Conservation (phyloP, 1,284 basidiomycete species). For the Leccinum pachyderme region DNA sequence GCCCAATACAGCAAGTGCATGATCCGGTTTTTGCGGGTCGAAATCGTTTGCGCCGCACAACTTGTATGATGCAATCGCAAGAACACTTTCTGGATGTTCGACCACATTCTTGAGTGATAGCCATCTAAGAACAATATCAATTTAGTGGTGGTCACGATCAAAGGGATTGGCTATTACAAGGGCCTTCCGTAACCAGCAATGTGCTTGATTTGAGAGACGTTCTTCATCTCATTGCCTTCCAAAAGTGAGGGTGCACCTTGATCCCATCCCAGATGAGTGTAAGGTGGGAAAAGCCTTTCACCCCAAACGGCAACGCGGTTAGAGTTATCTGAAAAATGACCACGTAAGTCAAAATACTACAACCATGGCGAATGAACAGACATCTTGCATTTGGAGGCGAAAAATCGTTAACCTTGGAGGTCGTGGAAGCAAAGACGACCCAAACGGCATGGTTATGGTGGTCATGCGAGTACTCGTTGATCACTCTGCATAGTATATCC, state of each 20-base stretch:
- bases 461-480: background rate
- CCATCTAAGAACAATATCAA: background rate
- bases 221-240: background rate
- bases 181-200: background rate
- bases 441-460: background rate
- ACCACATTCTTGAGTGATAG: background rate
- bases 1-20: background rate
- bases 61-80: background rate
- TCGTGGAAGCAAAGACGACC: background rate
- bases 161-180: background rate
- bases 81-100: background rate
- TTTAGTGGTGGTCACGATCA: background rate
- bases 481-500: background rate
- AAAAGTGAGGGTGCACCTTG: background rate
- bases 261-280: background rate
- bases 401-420: background rate
- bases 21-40: background rate
- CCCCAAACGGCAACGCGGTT: background rate
- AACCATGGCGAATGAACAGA: background rate
- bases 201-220: background rate
- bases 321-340: background rate
- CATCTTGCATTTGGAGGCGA: background rate
- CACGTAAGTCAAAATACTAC: too few relatives aligned
- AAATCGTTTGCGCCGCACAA: background rate
- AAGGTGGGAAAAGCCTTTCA: background rate